Evolutionary conservation across 2,329 filamentous ascomycete species (phyloP), one percentile per base, ranked within the genome.

Genomic region (Exophiala oligosperma): DNA sequence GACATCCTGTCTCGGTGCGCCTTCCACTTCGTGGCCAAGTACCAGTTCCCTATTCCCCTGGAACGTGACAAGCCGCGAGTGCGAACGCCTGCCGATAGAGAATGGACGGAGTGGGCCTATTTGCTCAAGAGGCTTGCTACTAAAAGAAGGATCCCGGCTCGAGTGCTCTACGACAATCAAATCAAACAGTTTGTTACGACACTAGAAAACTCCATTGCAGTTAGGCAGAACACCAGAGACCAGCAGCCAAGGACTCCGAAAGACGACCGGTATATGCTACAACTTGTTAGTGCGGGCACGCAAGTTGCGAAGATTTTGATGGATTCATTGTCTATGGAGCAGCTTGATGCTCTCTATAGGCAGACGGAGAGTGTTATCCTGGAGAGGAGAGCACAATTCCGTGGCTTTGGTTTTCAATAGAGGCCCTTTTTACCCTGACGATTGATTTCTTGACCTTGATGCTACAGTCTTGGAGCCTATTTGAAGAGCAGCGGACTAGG

Each of bases 61-160:
- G 90, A 91, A 57, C 84, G 89, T 72, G 89, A 93, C 72, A 92
- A 92, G 83, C 84, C 90, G 66, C 87, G 88, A 56, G 82, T 92
- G 53, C 86, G 89, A 71, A 79, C 86, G 47, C 85, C 90, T 32
- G 85, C 87, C 68, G 90, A 92, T 74, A 83, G 90, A 62, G 91
- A 94, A 73, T 95, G 91, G 91, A 93, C 90, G 47, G 91, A 95
- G 76, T 95, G 91, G 91, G 91, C 93, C 56, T 91, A 92, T 73
- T 82, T 95, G 58, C 80, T 95, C 66, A 94, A 94, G 76, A 83
- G 90, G 50, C 82, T 95, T 58, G 91, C 91, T 32, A 95, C 91
- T 35, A 94, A 93, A 77, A 84, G 91, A 65, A 85, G 91, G 62
- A 93, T 95, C 66, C 91, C 91, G 4, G 89, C 91, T 48, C 82